Evolutionary conservation across 441 rosid genomes (phyloP), one percentile per base, ranked within the genome.

Genomic region (Adansonia gregorii): DNA sequence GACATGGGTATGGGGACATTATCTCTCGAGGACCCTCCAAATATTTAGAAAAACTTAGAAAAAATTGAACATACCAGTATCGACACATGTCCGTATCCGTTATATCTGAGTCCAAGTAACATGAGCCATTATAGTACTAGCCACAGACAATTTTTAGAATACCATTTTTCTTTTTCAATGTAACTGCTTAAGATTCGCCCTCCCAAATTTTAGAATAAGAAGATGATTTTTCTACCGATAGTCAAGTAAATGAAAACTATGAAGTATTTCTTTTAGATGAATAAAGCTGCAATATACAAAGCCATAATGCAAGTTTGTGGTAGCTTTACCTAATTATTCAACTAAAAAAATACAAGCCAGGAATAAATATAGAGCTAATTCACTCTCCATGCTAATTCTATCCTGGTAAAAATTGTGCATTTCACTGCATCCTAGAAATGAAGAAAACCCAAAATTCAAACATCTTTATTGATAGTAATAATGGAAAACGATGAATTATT

Each of bases 391-490:
- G 59, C 27, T 8, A 66, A 64, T 24, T 2, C 11, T 17, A 17
- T 19, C 31, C 3, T 0, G 31, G 3, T 20, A 35, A 31, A 78
- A 17, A 17, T 55, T 73, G 17, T 1, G 17, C 54, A 8, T 46
- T 45, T 22, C 8, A 56, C 68, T 7, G 19, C 52, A 58, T 39
- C 64, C 17, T 39, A 12, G 64, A 41, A 52, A 52, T 31, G 64
- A n/a, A 63, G 58, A 73, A 27, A 43, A 73, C 39, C 51, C 9
- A 12, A 14, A 3, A 49, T 12, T 1, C 4, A 56, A 19, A 24
- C 20, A 24, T n/a, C 67, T 56, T 60, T 61, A 24, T 19, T 76
- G 49, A 76, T 41, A 54, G 54, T 19, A 73, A 12, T 4, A 43
- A 73, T 64, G 58, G 15, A 1, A 39, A 41, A 35, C 12, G 2